A percentile compares a stretch with the other conserved stretches of the same genome.
Evolutionary conservation across 768 basidiomycete genomes (phyloP).

Genomic region (Baorangia bicolor): DNA sequence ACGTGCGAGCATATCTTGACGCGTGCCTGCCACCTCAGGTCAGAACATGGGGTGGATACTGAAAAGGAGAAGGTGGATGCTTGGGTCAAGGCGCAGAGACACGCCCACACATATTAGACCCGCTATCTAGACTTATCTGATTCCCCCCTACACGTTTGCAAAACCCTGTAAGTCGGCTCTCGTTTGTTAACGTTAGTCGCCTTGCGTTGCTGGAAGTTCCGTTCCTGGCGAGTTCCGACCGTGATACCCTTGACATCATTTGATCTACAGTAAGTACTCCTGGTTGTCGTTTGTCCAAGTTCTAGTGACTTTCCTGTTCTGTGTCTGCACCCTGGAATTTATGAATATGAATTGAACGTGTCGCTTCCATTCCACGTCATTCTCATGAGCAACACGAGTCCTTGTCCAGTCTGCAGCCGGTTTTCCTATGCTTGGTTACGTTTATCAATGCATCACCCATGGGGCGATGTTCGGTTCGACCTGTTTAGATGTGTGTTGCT

Average conservation of each 20-base stretch:
- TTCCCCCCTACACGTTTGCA: neutral
- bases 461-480: neutral
- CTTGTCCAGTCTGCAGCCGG: neutral
- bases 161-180: neutral
- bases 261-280: neutral
- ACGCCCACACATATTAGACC: too few relatives aligned
- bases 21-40: too few relatives aligned
- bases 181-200: neutral
- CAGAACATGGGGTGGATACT: too few relatives aligned
- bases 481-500: constrained; percentile 21
- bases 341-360: constrained; percentile 3
- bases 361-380: neutral
- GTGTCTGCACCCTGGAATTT: constrained; percentile 4
- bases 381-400: constrained; percentile 3
- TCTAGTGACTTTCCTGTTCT: neutral
- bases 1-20: too few relatives aligned
- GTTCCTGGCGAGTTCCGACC: constrained; percentile 9
- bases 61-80: constrained; percentile 60
- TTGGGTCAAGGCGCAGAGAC: constrained; percentile 58
- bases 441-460: too few relatives aligned
- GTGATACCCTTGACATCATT: neutral
- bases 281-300: neutral
- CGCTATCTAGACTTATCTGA: constrained; percentile 7
- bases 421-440: neutral
- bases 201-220: constrained; percentile 1